These are phyloP conservation scores for Aaosphaeria arxii DNA, from an alignment of 2,329 filamentous ascomycete species.

Conservation along the genomic window DNA sequence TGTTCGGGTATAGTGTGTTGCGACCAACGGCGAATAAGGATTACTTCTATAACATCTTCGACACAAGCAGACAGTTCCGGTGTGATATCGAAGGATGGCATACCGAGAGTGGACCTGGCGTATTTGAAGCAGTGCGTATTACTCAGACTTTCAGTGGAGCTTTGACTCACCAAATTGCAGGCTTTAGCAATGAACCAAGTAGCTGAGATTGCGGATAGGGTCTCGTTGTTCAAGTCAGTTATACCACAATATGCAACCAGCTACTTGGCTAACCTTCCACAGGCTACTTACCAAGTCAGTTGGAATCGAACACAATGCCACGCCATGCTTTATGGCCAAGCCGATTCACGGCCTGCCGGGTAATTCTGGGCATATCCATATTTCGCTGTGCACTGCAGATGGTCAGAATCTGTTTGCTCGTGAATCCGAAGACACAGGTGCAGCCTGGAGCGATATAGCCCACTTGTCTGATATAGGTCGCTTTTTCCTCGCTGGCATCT, in stretches of 20 bases:
- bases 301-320: slow-evolving; percentile 78
- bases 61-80: slow-evolving; percentile 69
- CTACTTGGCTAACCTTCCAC: slow-evolving; percentile 41
- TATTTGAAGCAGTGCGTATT: slow-evolving; percentile 73
- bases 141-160: background rate
- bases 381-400: slow-evolving; percentile 72
- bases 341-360: slow-evolving; percentile 81
- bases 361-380: slow-evolving; percentile 89
- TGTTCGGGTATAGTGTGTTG: background rate
- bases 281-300: slow-evolving; percentile 74
- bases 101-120: slow-evolving; percentile 84
- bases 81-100: slow-evolving; percentile 88
- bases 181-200: slow-evolving; percentile 84
- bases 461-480: slow-evolving; percentile 82
- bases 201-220: slow-evolving; percentile 80
- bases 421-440: slow-evolving; percentile 63
- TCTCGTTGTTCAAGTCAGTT: slow-evolving; percentile 78
- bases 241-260: background rate
- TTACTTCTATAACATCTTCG: slow-evolving; percentile 80
- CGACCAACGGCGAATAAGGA: slow-evolving; percentile 47
- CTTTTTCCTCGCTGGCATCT: slow-evolving; percentile 81
- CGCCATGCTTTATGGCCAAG: slow-evolving; percentile 95
- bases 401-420: slow-evolving; percentile 79
- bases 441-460: slow-evolving; percentile 56
- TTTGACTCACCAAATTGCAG: slow-evolving; percentile 35